Conservation (phyloP, 257 asterid species). For the Rubia yunnanensis region DNA sequence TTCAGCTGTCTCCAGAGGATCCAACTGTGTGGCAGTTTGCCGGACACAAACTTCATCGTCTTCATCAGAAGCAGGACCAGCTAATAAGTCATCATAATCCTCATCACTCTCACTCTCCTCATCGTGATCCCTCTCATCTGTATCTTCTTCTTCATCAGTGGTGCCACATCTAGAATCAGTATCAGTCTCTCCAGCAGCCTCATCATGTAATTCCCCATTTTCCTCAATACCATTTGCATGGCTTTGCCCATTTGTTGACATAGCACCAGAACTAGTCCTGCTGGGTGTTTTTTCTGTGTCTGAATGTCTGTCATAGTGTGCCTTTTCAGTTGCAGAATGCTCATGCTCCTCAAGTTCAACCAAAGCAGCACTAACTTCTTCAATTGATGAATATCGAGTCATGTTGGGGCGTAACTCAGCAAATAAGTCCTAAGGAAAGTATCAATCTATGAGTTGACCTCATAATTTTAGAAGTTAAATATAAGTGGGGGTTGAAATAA, state of each 20-base stretch:
- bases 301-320: conserved; percentile 51
- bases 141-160: conserved; percentile 52
- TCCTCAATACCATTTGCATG: conserved; percentile 50
- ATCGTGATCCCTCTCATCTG: conserved; percentile 63
- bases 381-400: conserved; percentile 73
- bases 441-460: conserved; percentile 20
- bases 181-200: conserved; percentile 48
- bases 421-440: conserved; percentile 67
- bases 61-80: conserved; percentile 74
- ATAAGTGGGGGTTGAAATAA: neutral
- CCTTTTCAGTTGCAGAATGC: conserved; percentile 54
- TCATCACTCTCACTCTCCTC: conserved; percentile 70
- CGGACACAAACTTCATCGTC: conserved; percentile 87
- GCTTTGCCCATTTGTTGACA: conserved; percentile 49
- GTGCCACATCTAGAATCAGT: conserved; percentile 93
- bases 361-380: conserved; percentile 72
- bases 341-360: conserved; percentile 85
- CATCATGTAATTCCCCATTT: conserved; percentile 67
- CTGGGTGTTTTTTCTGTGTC: conserved; percentile 40
- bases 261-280: conserved; percentile 40
- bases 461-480: neutral
- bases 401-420: conserved; percentile 89
- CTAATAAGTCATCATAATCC: conserved; percentile 60
- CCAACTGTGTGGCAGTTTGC: conserved; percentile 74
- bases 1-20: conserved; percentile 87